Percentiles rank a stretch among this genome's conserved stretches.
phyloP scores from a whole-genome alignment of 2,329 filamentous ascomycete species.

The Geosmithia putterillii region DNA sequence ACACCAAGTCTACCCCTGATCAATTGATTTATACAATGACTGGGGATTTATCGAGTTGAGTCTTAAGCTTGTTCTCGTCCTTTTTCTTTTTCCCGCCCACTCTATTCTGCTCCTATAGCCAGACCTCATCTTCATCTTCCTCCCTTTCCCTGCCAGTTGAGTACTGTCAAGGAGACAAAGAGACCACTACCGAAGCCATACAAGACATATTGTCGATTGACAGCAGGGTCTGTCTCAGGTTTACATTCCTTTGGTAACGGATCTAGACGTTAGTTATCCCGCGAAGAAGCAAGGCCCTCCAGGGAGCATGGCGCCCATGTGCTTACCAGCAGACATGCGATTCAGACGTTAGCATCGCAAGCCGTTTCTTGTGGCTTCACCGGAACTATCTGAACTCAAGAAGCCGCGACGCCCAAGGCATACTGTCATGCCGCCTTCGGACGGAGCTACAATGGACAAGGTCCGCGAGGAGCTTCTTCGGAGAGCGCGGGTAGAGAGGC shows the following conservation, averaged over 20 bases:
- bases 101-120: no score
- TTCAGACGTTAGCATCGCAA: not conserved
- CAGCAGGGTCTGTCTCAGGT: not conserved
- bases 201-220: no score
- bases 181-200: not conserved
- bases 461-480: constrained; percentile 18
- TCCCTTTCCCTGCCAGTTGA: not conserved
- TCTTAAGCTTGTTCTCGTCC: not conserved
- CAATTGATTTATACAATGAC: no score
- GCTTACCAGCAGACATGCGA: not conserved
- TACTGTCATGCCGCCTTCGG: not conserved
- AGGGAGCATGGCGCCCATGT: not conserved
- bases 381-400: no score
- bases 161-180: not conserved
- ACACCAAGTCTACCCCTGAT: no score
- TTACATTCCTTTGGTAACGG: no score
- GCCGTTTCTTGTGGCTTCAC: not conserved
- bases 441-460: constrained; percentile 14
- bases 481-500: constrained; percentile 15
- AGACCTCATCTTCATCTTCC: not conserved
- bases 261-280: not conserved
- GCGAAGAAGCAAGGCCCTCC: no score
- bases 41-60: no score
- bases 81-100: not conserved
- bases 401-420: no score